phyloP scores from a whole-genome alignment of 257 asterid species.

The Gentiana macrophylla region DNA sequence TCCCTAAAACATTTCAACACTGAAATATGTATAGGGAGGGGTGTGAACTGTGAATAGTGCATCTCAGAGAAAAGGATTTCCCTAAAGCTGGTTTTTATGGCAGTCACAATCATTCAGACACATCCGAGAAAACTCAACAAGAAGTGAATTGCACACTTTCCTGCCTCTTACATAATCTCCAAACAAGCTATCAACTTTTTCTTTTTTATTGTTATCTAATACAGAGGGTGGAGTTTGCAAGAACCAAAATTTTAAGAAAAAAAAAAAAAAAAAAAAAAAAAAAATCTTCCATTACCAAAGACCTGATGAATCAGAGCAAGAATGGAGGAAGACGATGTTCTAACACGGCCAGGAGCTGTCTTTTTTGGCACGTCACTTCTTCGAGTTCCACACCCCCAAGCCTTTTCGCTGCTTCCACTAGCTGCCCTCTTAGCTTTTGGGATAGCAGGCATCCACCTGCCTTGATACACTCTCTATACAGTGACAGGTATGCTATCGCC shows the following conservation, averaged over 20 bases:
- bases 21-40: too few relatives aligned
- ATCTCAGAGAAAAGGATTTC: too few relatives aligned
- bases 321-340: conserved; percentile 83
- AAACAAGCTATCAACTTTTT: conserved; percentile 1
- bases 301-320: conserved; percentile 36
- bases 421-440: conserved; percentile 75
- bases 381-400: conserved; percentile 47
- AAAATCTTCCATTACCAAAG: conserved; percentile 24
- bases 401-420: conserved; percentile 62
- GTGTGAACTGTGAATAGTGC: too few relatives aligned
- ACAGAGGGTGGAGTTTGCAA: not conserved
- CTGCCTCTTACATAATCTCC: conserved; percentile 4
- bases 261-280: too few relatives aligned
- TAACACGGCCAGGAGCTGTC: conserved; percentile 60
- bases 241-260: conserved; percentile 5
- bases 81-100: too few relatives aligned
- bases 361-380: conserved; percentile 47
- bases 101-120: too few relatives aligned
- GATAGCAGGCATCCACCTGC: conserved; percentile 69
- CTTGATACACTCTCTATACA: conserved; percentile 76
- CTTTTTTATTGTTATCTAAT: conserved; percentile 8
- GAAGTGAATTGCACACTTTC: conserved; percentile 3
- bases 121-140: too few relatives aligned
- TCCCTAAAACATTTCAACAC: too few relatives aligned
- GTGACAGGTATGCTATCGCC: conserved; percentile 77